Conservation (phyloP, 805 yeast genomes). For the Maudiozyma turicensis region DNA sequence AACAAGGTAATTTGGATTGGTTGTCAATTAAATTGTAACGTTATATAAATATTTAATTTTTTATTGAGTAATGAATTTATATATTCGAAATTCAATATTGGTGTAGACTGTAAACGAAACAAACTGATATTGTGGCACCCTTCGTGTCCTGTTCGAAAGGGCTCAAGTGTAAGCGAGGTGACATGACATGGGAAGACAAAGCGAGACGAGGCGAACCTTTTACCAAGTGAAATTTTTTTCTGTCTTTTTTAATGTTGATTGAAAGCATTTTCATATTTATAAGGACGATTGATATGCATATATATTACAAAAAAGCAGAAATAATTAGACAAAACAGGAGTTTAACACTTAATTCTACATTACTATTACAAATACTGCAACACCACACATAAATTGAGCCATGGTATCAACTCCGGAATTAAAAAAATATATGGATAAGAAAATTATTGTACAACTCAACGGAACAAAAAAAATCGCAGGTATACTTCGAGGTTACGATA, state of each 20-base stretch:
- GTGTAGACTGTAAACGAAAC: too few species aligned
- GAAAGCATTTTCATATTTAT: too few species aligned
- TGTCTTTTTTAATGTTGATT: too few species aligned
- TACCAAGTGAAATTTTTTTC: too few species aligned
- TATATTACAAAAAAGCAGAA: too few species aligned
- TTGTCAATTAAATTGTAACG: slow-evolving; percentile 1
- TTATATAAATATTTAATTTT: not conserved
- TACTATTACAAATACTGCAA: not conserved
- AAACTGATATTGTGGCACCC: too few species aligned
- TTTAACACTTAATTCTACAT: not conserved
- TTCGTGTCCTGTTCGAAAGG: too few species aligned
- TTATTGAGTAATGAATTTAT: not conserved
- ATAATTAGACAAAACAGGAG: not conserved
- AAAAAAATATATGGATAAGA: slow-evolving; percentile 66
- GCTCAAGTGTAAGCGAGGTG: too few species aligned
- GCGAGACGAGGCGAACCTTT: too few species aligned
- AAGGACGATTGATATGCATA: not conserved
- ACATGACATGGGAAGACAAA: too few species aligned
- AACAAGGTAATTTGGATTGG: slow-evolving; percentile 1
- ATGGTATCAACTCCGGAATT: slow-evolving; percentile 60
- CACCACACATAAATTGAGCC: not conserved
- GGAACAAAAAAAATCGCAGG: slow-evolving; percentile 78
- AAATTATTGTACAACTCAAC: slow-evolving; percentile 62
- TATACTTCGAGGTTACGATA: slow-evolving; percentile 73
- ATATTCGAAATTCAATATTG: too few species aligned